phyloP scores from a whole-genome alignment of 2,329 filamentous ascomycete species.

The Alternaria sp. region DNA sequence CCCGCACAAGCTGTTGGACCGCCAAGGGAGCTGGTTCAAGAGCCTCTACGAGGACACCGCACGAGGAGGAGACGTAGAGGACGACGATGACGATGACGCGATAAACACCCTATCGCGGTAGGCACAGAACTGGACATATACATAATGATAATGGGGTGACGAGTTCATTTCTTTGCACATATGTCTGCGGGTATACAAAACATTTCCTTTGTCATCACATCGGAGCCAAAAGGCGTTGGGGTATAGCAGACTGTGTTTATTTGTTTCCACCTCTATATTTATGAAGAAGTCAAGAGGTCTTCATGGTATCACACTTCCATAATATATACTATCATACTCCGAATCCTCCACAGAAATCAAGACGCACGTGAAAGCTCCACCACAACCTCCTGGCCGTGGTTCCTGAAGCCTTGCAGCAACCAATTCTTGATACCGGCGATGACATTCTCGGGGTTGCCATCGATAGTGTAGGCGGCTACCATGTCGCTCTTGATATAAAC shows the following conservation, averaged over 20 bases:
- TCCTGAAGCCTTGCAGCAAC: slow-evolving; percentile 8
- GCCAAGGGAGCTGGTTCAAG: slow-evolving; percentile 41
- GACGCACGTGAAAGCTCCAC: not conserved
- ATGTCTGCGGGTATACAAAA: not conserved
- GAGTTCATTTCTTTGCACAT: not conserved
- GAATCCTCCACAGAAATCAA: not conserved
- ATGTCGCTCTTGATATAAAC: slow-evolving; percentile 70
- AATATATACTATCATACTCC: not conserved
- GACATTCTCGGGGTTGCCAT: slow-evolving; percentile 1
- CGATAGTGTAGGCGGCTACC: slow-evolving; percentile 65
- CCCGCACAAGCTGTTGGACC: slow-evolving; percentile 37
- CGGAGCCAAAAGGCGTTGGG: not conserved
- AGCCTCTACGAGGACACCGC: slow-evolving; percentile 34
- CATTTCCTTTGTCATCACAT: not conserved
- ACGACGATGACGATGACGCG: slow-evolving; percentile 2
- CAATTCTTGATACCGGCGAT: not conserved
- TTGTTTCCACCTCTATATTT: not conserved
- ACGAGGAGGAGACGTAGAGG: not conserved
- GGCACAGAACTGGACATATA: not conserved
- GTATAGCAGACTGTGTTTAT: not conserved
- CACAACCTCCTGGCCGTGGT: not conserved
- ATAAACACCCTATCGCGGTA: not conserved
- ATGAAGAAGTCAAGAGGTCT: not conserved
- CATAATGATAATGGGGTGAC: not conserved
- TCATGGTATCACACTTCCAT: not conserved